These are phyloP conservation scores for Emmonsiellopsis sp. DNA, from an alignment of 2,329 filamentous ascomycete genomes.

Conservation along the genomic window DNA sequence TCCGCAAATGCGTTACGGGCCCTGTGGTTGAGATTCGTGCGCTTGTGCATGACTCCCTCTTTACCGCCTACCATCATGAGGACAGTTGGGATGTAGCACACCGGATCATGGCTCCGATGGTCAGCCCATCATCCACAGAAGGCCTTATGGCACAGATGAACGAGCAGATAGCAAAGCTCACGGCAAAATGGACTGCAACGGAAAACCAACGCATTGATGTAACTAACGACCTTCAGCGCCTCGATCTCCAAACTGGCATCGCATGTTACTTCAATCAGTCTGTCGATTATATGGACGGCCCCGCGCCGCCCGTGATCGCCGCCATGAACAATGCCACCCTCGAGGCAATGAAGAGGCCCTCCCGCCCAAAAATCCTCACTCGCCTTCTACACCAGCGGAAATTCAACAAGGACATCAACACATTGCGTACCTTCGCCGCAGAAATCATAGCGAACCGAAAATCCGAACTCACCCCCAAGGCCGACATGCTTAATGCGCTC, in stretches of 20 bases:
- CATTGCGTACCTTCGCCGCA: conserved; percentile 46
- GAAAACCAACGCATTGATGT: conserved; percentile 31
- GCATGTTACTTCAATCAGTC: conserved; percentile 44
- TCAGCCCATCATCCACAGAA: conserved; percentile 32
- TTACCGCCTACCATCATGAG: conserved; percentile 45
- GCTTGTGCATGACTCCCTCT: conserved; percentile 56
- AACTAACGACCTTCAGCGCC: conserved; percentile 42
- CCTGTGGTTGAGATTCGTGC: conserved; percentile 49
- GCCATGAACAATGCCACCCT: conserved; percentile 48
- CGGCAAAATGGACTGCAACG: conserved; percentile 39
- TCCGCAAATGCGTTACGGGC: conserved; percentile 43
- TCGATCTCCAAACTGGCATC: conserved; percentile 45
- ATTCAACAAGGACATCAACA: conserved; percentile 44
- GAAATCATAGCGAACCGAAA: conserved; percentile 50
- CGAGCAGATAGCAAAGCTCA: conserved; percentile 41
- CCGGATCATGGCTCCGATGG: conserved; percentile 37
- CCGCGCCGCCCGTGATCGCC: conserved; percentile 40
- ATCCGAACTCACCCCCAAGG: conserved; percentile 44
- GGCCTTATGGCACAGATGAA: conserved; percentile 40
- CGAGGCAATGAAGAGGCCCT: conserved; percentile 48
- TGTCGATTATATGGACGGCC: conserved; percentile 38
- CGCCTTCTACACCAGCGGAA: conserved; percentile 44
- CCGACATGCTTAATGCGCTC: conserved; percentile 53
- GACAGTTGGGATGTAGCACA: conserved; percentile 57
- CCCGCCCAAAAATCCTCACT: conserved; percentile 43